These are phyloP conservation scores for Penstemon davidsonii DNA, from an alignment of 257 asterid genomes.

Conservation along the genomic window DNA sequence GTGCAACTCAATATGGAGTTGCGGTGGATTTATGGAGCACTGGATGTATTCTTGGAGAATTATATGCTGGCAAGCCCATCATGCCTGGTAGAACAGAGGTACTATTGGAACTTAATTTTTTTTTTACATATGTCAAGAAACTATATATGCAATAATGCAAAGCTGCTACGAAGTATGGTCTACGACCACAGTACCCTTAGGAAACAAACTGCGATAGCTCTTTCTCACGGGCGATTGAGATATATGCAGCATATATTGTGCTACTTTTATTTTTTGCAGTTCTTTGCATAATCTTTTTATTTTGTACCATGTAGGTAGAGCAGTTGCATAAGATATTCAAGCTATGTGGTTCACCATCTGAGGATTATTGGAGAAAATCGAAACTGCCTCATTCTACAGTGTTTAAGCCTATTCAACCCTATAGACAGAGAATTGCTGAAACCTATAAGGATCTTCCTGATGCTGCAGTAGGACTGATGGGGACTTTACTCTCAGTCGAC, in stretches of 20 bases:
- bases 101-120: conserved; percentile 3
- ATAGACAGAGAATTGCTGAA: conserved; percentile 61
- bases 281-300: too few species aligned
- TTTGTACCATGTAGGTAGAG: conserved; percentile 55
- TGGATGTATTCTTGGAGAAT: conserved; percentile 87
- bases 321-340: conserved; percentile 82
- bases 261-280: too few species aligned
- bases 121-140: too few species aligned
- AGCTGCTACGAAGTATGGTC: too few species aligned
- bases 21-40: conserved; percentile 95
- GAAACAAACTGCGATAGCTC: too few species aligned
- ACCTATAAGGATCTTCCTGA: conserved; percentile 62
- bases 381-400: conserved; percentile 63
- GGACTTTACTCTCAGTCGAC: conserved; percentile 69
- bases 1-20: conserved; percentile 71
- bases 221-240: too few species aligned
- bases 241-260: too few species aligned
- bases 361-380: conserved; percentile 70
- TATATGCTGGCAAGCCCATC: conserved; percentile 76
- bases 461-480: conserved; percentile 61
- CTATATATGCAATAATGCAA: too few species aligned
- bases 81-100: conserved; percentile 95
- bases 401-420: conserved; percentile 64
- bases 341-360: conserved; percentile 30
- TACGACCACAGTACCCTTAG: too few species aligned